Conservation (phyloP, 2,329 filamentous ascomycete species). For the Epichloe sibirici region DNA sequence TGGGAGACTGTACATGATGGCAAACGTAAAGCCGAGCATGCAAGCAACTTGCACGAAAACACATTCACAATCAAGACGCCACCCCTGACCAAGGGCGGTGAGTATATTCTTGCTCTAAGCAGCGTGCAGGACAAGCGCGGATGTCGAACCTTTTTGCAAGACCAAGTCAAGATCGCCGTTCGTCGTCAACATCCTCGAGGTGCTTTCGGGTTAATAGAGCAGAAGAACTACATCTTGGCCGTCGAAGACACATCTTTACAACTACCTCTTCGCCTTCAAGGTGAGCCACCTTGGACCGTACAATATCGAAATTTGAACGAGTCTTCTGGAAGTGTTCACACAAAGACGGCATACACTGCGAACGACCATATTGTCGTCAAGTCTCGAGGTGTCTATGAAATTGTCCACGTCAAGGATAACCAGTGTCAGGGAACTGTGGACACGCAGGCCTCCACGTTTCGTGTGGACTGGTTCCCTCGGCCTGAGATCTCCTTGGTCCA, state of each 20-base stretch:
- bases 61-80: slow-evolving; percentile 64
- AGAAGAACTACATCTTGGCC: slow-evolving; percentile 60
- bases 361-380: slow-evolving; percentile 61
- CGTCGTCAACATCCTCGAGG: slow-evolving; percentile 79
- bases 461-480: slow-evolving; percentile 74
- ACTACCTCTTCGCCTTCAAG: slow-evolving; percentile 74
- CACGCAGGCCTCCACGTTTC: slow-evolving; percentile 57
- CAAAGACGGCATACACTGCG: slow-evolving; percentile 35
- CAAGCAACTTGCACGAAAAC: slow-evolving; percentile 49
- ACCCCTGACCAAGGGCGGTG: slow-evolving; percentile 65
- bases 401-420: slow-evolving; percentile 63
- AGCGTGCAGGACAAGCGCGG: slow-evolving; percentile 77
- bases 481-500: slow-evolving; percentile 59
- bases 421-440: slow-evolving; percentile 77
- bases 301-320: slow-evolving; percentile 58
- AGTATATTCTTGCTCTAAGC: slow-evolving; percentile 77
- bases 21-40: slow-evolving; percentile 59
- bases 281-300: slow-evolving; percentile 74
- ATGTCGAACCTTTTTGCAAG: slow-evolving; percentile 77
- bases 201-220: slow-evolving; percentile 75
- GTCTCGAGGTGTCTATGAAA: slow-evolving; percentile 63
- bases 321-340: slow-evolving; percentile 29
- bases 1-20: slow-evolving; percentile 89
- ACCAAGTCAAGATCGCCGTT: slow-evolving; percentile 75
- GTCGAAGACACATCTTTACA: slow-evolving; percentile 64